phyloP scores from a whole-genome alignment of 2,329 filamentous ascomycete species.

The Geosmithia putterillii region DNA sequence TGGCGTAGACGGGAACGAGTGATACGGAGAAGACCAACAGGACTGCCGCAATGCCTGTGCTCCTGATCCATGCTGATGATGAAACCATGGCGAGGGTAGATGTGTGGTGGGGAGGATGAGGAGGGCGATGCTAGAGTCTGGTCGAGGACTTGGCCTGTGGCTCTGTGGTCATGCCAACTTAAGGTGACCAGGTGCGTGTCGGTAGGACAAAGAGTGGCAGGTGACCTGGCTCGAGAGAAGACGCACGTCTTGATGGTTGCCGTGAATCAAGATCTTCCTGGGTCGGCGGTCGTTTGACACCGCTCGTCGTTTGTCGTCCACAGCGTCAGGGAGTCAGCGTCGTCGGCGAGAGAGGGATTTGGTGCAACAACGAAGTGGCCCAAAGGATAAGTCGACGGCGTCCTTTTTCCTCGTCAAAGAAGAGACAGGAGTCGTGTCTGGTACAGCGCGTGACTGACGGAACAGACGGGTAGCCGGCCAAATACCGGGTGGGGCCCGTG shows the following conservation, averaged over 20 bases:
- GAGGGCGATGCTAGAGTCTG: not conserved
- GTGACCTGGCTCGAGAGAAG: no score
- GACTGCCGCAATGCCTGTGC: not conserved
- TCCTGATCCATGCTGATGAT: not conserved
- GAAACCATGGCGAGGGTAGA: conserved; percentile 1
- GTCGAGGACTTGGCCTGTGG: not conserved
- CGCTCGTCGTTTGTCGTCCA: not conserved
- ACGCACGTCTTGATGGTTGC: not conserved
- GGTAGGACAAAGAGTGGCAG: not conserved
- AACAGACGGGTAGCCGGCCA: not conserved
- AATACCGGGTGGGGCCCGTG: not conserved
- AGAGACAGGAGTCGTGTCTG: not conserved
- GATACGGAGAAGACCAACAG: not conserved
- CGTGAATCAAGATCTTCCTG: not conserved
- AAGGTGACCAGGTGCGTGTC: not conserved
- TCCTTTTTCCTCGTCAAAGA: not conserved
- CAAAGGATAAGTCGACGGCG: not conserved
- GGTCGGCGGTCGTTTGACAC: not conserved
- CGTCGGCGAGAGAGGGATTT: not conserved
- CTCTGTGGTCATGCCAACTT: not conserved
- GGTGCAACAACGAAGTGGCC: not conserved
- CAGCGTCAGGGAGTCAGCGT: not conserved
- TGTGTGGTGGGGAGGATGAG: not conserved
- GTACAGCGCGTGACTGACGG: not conserved
- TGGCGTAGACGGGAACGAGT: not conserved